Evolutionary conservation across 768 basidiomycete species (phyloP), one percentile per base, ranked within the genome.

Genomic region (Lentinula sp.): DNA sequence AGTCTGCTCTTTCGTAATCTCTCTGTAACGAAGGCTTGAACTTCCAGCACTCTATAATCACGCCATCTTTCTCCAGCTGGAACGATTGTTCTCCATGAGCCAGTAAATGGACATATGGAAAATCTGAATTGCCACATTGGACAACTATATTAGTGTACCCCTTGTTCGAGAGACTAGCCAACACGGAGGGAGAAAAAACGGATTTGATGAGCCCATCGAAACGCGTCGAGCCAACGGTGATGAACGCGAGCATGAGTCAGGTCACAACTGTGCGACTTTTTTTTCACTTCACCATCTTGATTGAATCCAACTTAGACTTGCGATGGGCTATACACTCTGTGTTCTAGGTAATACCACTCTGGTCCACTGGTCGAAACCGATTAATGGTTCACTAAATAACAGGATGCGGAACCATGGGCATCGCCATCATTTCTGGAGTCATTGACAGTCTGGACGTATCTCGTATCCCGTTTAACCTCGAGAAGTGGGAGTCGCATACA

Each of bases 381-480:
- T 61, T 59, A 66, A 62, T 64, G 65, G 59, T 67, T 57, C 3
- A 60, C 28, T 63, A 51, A 62, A 48, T 6, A 48, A 20, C 61
- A 88, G 97, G 96, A 80, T 98, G 97, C 73, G 97, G 97, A 61
- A 98, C 96, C 10, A 98, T 99, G 97, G 97, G 97, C 61, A 76
- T 98, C 67, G 95, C 97, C 61, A 83, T 99, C 71, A 83, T 95
- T 53, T 95, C 96, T 23, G 97, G 97, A 49, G 90, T 98, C 45
- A 78, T 97, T 55, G 84, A 88, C 64, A 91, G 91, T 69, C 84
- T 98, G 46, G 83, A 93, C 72, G 72, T 66, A 35, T 67, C 72
- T 4, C 71, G 69, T 60, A 63, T 65, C 39, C 60, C 63, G 33
- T 68, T 67, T 28, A 65, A 64, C 54, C 61, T 58, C 52, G 63